Base-by-base conservation (phyloP, 768 basidiomycete genomes). In the Panaeolus cyanescens region DNA sequence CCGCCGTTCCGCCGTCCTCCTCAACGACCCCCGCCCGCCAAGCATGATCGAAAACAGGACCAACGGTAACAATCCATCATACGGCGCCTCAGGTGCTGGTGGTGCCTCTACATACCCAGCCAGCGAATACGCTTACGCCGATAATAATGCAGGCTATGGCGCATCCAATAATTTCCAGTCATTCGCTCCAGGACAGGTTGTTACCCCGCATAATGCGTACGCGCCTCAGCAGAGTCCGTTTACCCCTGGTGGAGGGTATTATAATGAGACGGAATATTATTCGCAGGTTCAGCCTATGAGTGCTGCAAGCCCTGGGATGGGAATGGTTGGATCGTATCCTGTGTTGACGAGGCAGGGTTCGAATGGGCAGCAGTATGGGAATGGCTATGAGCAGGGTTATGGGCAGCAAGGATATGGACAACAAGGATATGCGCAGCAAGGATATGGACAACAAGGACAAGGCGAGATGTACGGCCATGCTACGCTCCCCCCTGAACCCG, bases 21-120 rank as follows among this genome's bases (percentile, higher is more conserved):
- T 86, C 22, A 77, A 85, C 53, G 88, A 89, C 64, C 84, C 84
- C 17, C 81, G 84, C 20, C 85, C 87, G 1, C 88, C 88, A n/a
- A 78, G 81, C 30, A 89, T 89, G 88, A 79, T 85, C 55, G 83
- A 89, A 66, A 77, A 77, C 50, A 82, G 80, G 63, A 62, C 76
- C 50, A 72, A 76, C 33, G 71, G 72, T 5, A 72, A 75, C 34
- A 72, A 71, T 17, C 75, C 78, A 10, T 71, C 72, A 1, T 73
- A 75, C 32, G 72, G 74, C 32, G 66, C 72, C 22, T 72, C 71
- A 62, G 76, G 75, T 33, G 72, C 70, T 15, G 65, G 58, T 30
- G 73, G 71, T 30, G 72, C 67, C 15, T 45, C 59, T 20, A 50
- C 60, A 7, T 60, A 65, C 31, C 56, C 59, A 32, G 62, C 56